phyloP scores from a whole-genome alignment of 768 basidiomycete species.

The Suillus paluster region DNA sequence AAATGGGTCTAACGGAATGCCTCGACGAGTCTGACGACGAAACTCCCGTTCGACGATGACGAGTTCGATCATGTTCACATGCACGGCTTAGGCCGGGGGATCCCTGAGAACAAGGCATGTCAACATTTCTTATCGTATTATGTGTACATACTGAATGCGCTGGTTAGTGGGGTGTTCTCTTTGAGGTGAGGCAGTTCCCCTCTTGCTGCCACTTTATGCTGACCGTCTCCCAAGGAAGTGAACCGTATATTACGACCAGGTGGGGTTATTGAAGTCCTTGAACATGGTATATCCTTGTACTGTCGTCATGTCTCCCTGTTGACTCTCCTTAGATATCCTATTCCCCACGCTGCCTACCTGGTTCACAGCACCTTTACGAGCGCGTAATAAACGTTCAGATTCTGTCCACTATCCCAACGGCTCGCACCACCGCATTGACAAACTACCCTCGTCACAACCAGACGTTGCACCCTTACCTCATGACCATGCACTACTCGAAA shows the following conservation, averaged over 20 bases:
- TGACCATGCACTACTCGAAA: slow-evolving; percentile 74
- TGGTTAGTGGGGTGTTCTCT: slow-evolving; percentile 65
- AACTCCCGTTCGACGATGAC: slow-evolving; percentile 80
- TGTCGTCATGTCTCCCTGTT: background rate
- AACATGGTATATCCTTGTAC: slow-evolving; percentile 58
- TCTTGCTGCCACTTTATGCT: background rate
- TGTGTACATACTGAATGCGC: slow-evolving; percentile 11
- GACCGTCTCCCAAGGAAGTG: slow-evolving; percentile 57
- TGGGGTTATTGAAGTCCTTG: slow-evolving; percentile 71
- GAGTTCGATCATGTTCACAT: slow-evolving; percentile 85
- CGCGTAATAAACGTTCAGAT: slow-evolving; percentile 49
- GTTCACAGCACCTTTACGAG: slow-evolving; percentile 75
- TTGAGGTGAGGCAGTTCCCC: slow-evolving; percentile 50
- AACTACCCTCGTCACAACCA: slow-evolving; percentile 35
- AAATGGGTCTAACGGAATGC: background rate
- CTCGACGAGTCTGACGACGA: slow-evolving; percentile 63
- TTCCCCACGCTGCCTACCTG: slow-evolving; percentile 79
- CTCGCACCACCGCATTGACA: slow-evolving; percentile 36
- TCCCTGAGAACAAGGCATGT: slow-evolving; percentile 75
- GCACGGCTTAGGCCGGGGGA: slow-evolving; percentile 62
- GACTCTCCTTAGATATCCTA: slow-evolving; percentile 56
- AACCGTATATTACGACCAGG: slow-evolving; percentile 70
- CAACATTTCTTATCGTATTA: slow-evolving; percentile 9
- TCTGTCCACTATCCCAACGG: slow-evolving; percentile 58
- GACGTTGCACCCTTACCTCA: slow-evolving; percentile 48